Evolutionary conservation across 2,329 filamentous ascomycete genomes (phyloP).

Genomic region (Pseudogymnoascus sp.): DNA sequence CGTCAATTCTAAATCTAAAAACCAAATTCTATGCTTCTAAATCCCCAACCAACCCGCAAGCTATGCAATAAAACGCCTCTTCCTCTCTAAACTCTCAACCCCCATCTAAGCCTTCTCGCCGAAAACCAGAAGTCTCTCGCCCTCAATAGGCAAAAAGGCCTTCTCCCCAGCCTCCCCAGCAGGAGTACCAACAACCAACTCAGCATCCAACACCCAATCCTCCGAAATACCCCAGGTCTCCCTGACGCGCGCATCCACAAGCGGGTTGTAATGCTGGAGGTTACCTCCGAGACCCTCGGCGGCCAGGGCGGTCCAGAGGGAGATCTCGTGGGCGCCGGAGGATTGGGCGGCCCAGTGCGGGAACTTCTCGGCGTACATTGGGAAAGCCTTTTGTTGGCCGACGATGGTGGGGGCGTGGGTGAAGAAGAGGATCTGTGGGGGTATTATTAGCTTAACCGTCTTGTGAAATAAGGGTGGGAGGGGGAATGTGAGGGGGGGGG

Average conservation of each 20-base stretch:
- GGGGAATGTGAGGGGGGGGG: not conserved
- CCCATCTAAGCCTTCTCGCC: slow-evolving; percentile 31
- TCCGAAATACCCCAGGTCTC: slow-evolving; percentile 62
- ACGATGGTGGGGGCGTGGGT: slow-evolving; percentile 66
- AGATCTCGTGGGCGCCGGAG: slow-evolving; percentile 75
- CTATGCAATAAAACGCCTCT: not conserved
- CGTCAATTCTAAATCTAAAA: not conserved
- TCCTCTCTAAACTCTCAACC: not conserved
- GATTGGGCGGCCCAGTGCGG: slow-evolving; percentile 69
- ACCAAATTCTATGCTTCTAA: not conserved
- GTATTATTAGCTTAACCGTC: no score
- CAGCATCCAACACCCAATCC: slow-evolving; percentile 71
- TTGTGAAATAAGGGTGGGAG: no score
- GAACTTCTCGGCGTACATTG: slow-evolving; percentile 74
- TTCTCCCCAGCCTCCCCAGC: slow-evolving; percentile 55
- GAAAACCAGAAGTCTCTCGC: slow-evolving; percentile 58
- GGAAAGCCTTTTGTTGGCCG: slow-evolving; percentile 60
- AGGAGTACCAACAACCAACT: slow-evolving; percentile 74
- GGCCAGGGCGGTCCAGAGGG: slow-evolving; percentile 75
- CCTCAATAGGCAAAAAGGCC: slow-evolving; percentile 54
- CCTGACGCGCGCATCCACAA: slow-evolving; percentile 68
- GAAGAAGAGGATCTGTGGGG: slow-evolving; percentile 68
- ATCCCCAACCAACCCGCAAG: not conserved
- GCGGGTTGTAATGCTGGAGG: slow-evolving; percentile 88
- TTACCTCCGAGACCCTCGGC: slow-evolving; percentile 80